Evolutionary conservation across 805 yeast species (phyloP).

Genomic region (Candida pseudoglaebosa): DNA sequence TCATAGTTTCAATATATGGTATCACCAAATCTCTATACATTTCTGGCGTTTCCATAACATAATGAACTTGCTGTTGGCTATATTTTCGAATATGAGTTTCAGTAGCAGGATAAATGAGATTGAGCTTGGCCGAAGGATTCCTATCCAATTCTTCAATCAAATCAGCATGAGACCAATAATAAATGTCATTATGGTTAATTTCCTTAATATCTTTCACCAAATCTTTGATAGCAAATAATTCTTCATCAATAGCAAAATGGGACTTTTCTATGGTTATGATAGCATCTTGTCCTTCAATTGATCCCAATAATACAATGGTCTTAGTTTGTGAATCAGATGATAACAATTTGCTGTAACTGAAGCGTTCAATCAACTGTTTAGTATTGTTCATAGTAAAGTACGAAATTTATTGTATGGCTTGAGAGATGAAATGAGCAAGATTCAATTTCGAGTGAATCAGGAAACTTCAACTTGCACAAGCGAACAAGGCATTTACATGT

Average conservation of each 20-base stretch:
- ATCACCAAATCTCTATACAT: constrained; percentile 56
- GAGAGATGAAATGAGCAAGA: too few species aligned
- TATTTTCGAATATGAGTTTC: constrained; percentile 77
- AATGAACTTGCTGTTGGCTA: constrained; percentile 52
- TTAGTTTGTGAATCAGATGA: constrained; percentile 65
- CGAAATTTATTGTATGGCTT: too few species aligned
- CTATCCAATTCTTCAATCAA: constrained; percentile 43
- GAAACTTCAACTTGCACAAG: too few species aligned
- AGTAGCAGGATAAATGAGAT: constrained; percentile 86
- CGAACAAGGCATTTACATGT: too few species aligned
- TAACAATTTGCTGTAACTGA: constrained; percentile 46
- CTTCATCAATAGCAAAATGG: constrained; percentile 43
- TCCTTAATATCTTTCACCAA: constrained; percentile 21
- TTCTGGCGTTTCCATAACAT: constrained; percentile 78
- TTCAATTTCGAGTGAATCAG: too few species aligned
- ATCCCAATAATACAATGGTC: constrained; percentile 62
- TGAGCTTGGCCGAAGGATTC: constrained; percentile 64
- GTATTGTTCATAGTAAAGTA: constrained; percentile 5
- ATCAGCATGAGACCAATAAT: constrained; percentile 70
- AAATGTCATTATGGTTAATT: constrained; percentile 75
- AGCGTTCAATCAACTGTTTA: constrained; percentile 31
- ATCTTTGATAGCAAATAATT: constrained; percentile 10
- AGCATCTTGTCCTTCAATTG: constrained; percentile 57
- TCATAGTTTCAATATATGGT: constrained; percentile 76
- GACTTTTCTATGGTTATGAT: constrained; percentile 72